These are phyloP conservation scores for Escallonia herrerae DNA, from an alignment of 129 eudicot genomes.

Conservation along the genomic window DNA sequence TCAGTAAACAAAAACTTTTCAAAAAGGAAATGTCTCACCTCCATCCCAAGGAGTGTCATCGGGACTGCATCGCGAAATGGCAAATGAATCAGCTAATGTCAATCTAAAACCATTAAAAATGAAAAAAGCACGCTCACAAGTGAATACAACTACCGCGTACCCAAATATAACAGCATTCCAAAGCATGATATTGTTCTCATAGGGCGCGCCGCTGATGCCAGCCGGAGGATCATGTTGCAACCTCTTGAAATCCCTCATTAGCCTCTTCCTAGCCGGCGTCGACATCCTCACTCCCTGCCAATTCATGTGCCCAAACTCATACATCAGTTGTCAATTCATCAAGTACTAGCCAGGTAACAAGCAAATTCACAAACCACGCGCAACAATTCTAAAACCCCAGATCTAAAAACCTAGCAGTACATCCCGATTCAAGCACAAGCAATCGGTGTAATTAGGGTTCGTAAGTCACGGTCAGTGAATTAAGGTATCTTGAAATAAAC, in stretches of 20 bases:
- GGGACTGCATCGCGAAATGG: not conserved
- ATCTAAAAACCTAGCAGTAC: too few species aligned
- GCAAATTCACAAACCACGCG: too few species aligned
- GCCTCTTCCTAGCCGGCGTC: slow-evolving; percentile 31
- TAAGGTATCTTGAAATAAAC: too few species aligned
- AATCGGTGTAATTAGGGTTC: too few species aligned
- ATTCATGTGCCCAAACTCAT: too few species aligned
- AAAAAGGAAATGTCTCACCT: not conserved
- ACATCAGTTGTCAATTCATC: too few species aligned
- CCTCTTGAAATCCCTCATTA: slow-evolving; percentile 37
- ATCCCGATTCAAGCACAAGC: too few species aligned
- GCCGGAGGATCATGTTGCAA: slow-evolving; percentile 39
- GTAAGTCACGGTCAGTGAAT: too few species aligned
- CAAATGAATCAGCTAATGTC: not conserved
- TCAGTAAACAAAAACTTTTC: too few species aligned
- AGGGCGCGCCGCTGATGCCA: slow-evolving; percentile 38
- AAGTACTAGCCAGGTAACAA: too few species aligned
- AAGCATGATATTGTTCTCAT: slow-evolving; percentile 21
- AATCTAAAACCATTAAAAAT: too few species aligned
- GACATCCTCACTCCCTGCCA: slow-evolving; percentile 14
- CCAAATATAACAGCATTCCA: slow-evolving; percentile 34
- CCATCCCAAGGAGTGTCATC: slow-evolving; percentile 36
- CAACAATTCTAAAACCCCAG: too few species aligned
- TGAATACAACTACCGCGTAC: not conserved
- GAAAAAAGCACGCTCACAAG: not conserved